Conservation (phyloP, 345 rosid genomes). For the Melastoma malabathricum region DNA sequence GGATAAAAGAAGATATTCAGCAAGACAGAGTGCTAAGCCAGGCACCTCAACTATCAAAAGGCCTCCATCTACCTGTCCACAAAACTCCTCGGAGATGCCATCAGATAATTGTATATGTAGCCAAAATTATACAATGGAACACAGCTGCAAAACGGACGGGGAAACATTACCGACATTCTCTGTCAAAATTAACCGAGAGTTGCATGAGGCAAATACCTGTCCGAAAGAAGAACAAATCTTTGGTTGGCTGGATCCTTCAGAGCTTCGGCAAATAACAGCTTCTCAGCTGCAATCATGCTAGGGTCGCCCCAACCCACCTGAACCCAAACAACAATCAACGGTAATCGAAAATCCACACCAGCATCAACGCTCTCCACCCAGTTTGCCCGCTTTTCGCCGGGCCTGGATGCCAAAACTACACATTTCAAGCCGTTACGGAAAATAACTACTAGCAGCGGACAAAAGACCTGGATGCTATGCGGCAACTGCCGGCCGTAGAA, state of each 20-base stretch:
- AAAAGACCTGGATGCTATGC: slow-evolving; percentile 49
- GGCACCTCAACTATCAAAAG: slow-evolving; percentile 27
- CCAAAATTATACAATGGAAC: slow-evolving; percentile 78
- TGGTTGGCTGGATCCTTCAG: slow-evolving; percentile 71
- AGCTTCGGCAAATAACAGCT: slow-evolving; percentile 60
- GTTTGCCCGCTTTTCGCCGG: no score
- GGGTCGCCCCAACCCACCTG: slow-evolving; percentile 90
- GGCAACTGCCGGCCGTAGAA: slow-evolving; percentile 60
- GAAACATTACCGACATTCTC: not conserved
- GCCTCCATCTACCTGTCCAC: slow-evolving; percentile 76
- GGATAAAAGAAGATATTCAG: not conserved
- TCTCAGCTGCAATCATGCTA: slow-evolving; percentile 83
- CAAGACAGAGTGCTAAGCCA: slow-evolving; percentile 11
- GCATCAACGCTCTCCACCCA: no score
- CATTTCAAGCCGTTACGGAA: not conserved
- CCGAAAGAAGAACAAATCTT: slow-evolving; percentile 85
- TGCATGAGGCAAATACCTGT: slow-evolving; percentile 38
- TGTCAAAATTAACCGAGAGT: not conserved
- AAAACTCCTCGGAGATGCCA: slow-evolving; percentile 76
- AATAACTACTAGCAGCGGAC: not conserved
- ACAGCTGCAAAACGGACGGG: slow-evolving; percentile 49
- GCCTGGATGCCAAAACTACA: not conserved
- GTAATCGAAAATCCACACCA: no score
- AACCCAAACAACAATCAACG: slow-evolving; percentile 1
- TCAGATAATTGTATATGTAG: slow-evolving; percentile 61